Conservation (phyloP, 176 grass and related monocot genomes). For the Juncus effusus region DNA sequence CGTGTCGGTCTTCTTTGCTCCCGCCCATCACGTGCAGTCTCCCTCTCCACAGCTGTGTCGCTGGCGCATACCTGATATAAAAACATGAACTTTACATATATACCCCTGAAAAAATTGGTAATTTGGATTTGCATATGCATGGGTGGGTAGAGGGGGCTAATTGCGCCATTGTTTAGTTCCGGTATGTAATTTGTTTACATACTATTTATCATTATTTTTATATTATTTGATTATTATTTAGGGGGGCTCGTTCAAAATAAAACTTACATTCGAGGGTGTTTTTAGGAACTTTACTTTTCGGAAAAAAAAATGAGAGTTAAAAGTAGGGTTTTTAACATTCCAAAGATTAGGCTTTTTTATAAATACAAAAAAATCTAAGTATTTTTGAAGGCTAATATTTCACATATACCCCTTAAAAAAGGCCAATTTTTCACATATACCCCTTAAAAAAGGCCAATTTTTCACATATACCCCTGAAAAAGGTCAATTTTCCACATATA, state of each 20-base stretch:
- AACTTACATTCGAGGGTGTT: no score
- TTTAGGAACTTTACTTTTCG: no score
- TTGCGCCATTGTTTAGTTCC: slow-evolving; percentile 76
- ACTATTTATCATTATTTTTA: no score
- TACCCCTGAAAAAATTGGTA: slow-evolving; percentile 2
- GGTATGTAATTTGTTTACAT: slow-evolving; percentile 40
- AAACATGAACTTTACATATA: background rate
- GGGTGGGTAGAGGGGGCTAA: slow-evolving; percentile 74
- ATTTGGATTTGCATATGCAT: slow-evolving; percentile 42
- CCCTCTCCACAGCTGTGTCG: slow-evolving; percentile 93
- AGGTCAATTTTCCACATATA: no score
- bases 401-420: background rate
- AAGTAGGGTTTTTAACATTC: no score
- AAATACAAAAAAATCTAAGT: background rate
- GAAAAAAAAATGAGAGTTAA: no score
- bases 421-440: no score
- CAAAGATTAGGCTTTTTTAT: background rate
- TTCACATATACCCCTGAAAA: no score
- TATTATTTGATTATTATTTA: no score
- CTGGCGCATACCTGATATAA: slow-evolving; percentile 82
- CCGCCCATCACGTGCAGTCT: slow-evolving; percentile 98
- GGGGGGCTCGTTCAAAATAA: no score
- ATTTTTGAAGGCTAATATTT: background rate
- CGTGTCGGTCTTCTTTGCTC: slow-evolving; percentile 96
- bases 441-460: no score